Evolutionary conservation across 2,329 filamentous ascomycete species (phyloP).

Genomic region (Helotiales sp.): DNA sequence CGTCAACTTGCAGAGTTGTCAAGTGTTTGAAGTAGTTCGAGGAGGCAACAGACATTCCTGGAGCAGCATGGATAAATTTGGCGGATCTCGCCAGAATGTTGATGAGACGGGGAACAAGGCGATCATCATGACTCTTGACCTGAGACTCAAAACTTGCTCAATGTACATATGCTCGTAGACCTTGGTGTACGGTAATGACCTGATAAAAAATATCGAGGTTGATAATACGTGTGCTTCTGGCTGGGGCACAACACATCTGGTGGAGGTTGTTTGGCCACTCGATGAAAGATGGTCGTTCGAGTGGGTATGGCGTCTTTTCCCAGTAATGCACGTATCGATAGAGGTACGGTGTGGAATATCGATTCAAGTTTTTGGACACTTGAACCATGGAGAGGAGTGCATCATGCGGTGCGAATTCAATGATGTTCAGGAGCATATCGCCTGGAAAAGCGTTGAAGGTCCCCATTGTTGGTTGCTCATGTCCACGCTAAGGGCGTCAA

Average conservation of each 20-base stretch:
- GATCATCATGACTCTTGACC: neutral
- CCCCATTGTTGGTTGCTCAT: neutral
- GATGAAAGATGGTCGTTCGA: neutral
- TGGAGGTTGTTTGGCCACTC: neutral
- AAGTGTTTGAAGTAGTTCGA: neutral
- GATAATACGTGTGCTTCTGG: neutral
- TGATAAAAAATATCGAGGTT: neutral
- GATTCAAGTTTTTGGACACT: neutral
- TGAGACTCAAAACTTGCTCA: neutral
- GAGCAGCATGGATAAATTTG: neutral
- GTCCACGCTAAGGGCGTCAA: too few species aligned
- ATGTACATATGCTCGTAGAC: neutral
- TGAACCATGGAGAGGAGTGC: neutral
- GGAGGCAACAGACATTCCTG: neutral
- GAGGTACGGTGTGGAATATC: neutral
- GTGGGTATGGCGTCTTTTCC: neutral
- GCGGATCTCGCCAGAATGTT: neutral
- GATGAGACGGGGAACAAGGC: neutral
- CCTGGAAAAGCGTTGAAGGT: neutral
- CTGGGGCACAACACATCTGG: neutral
- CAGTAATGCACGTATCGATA: neutral
- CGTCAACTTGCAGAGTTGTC: neutral
- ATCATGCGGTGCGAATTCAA: neutral
- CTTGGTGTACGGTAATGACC: neutral
- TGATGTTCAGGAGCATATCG: neutral